Base-by-base conservation (phyloP, 176 grass and related monocot genomes). In the Triticum monococcum region DNA sequence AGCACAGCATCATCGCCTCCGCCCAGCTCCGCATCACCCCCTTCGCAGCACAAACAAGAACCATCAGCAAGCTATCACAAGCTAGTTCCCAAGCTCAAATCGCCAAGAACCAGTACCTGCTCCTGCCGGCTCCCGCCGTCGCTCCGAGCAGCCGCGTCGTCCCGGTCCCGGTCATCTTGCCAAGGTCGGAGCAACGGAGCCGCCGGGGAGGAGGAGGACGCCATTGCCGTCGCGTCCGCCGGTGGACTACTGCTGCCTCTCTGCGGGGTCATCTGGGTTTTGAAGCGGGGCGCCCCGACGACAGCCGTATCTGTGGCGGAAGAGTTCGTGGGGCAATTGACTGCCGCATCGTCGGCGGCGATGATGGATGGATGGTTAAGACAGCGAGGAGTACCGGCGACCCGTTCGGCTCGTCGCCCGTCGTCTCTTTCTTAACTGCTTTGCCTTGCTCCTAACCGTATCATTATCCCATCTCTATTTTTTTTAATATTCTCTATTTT, bases 21-120 rank as follows among this genome's bases (percentile, higher is more conserved):
- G 80, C 87, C 85, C 91, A 95, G 79, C 89, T 91, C 89, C 68
- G 62, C 50, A 79, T 32, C 43, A 60, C 41, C 35, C 79, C 87
- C 92, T 87, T 94, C 79, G 46, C 50, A 9, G 22, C 25, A 79
- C 9, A 74, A 32, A 22, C 9, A 74, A 32, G 24, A 74, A 28
- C 7, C 50, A 54, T 54, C 50, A 54, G 16, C 50, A 18, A 54
- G 7, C 50, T 7, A 1, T 6, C 2, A 54, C 50, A 54, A 54
- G 16, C 50, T 50, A 50, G 12, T 54, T 54, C 50, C 46, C 48
- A 50, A 50, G 16, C 60, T 45, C 0, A 13, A 54, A 24, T 12
- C 41, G 1, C 5, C 2, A 12, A 69, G 77, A 75, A 32, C 26
- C 56, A 20, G 20, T 62, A 89, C 91, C 89, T 89, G 74, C 56